Percentiles rank a stretch among this genome's conserved stretches.
phyloP scores from a whole-genome alignment of 2,329 filamentous ascomycete genomes.

The Diaporthe sp. region DNA sequence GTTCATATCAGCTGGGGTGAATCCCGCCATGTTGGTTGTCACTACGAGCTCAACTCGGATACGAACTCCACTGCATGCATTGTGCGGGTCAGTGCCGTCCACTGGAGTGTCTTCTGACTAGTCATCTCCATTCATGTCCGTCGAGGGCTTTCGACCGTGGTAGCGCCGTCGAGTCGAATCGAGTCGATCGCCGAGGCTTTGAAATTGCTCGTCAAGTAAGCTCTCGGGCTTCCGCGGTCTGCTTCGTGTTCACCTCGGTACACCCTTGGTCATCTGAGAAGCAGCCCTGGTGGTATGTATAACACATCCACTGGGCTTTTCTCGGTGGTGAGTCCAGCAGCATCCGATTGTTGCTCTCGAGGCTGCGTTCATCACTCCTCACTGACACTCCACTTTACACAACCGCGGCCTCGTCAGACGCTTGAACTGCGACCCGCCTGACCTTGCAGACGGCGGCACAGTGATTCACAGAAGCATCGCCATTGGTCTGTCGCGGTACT shows the following conservation, averaged over 20 bases:
- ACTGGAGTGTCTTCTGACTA: neutral
- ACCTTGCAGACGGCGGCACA: neutral
- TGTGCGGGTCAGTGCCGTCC: neutral
- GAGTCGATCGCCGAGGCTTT: neutral
- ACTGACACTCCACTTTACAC: neutral
- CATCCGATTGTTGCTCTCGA: neutral
- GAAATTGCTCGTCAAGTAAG: neutral
- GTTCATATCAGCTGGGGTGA: neutral
- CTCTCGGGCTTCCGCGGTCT: no score
- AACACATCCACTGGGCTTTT: no score
- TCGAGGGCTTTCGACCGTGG: neutral
- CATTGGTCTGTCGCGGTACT: neutral
- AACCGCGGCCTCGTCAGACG: neutral
- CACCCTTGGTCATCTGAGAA: neutral
- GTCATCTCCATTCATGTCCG: neutral
- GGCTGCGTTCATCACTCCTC: neutral
- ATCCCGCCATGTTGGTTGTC: neutral
- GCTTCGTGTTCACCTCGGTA: neutral
- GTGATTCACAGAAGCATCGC: neutral
- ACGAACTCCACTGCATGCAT: conserved; percentile 8
- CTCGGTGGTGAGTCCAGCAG: neutral
- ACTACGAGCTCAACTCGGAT: neutral
- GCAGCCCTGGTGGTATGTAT: neutral
- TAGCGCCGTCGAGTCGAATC: neutral
- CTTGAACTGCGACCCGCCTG: neutral